Conservation (phyloP, 1,139 yeast species). For the Kurtzmaniella quercitrusa region DNA sequence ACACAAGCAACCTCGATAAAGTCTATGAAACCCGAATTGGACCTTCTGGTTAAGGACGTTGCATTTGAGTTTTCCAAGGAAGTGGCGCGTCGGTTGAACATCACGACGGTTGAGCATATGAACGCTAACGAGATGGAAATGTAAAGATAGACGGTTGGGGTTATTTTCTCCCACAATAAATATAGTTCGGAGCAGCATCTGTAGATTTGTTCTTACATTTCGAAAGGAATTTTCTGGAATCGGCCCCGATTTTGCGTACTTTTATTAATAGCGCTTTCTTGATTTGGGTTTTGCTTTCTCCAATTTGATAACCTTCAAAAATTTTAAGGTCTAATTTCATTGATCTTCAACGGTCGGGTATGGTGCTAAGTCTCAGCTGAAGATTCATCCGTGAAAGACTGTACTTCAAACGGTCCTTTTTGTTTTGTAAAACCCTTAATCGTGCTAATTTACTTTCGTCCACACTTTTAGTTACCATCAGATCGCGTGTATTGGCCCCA, state of each 20-base stretch:
- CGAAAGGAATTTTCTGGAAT: too few species aligned
- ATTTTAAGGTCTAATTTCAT: too few species aligned
- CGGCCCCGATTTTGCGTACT: too few species aligned
- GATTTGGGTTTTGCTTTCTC: too few species aligned
- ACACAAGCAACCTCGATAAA: slow-evolving; percentile 39
- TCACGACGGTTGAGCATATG: slow-evolving; percentile 43
- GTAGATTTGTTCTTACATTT: too few species aligned
- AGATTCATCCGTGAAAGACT: slow-evolving; percentile 23
- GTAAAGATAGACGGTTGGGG: slow-evolving; percentile 6
- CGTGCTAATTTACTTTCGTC: slow-evolving; percentile 26
- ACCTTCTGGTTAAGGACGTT: slow-evolving; percentile 34
- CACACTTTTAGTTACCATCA: slow-evolving; percentile 11
- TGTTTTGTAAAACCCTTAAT: slow-evolving; percentile 31
- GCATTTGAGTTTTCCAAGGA: slow-evolving; percentile 51
- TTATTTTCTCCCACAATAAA: too few species aligned
- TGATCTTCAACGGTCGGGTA: slow-evolving; percentile 9
- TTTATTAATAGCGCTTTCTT: too few species aligned
- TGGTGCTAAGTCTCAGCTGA: slow-evolving; percentile 18
- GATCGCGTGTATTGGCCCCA: slow-evolving; percentile 9
- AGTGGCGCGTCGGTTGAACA: slow-evolving; percentile 46
- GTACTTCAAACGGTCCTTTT: slow-evolving; percentile 36
- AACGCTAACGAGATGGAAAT: slow-evolving; percentile 22
- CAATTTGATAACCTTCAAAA: too few species aligned
- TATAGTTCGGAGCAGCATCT: too few species aligned
- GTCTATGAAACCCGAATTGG: slow-evolving; percentile 17